These are phyloP conservation scores for Neurospora sp. DNA, from an alignment of 2,329 filamentous ascomycete genomes.

Conservation along the genomic window DNA sequence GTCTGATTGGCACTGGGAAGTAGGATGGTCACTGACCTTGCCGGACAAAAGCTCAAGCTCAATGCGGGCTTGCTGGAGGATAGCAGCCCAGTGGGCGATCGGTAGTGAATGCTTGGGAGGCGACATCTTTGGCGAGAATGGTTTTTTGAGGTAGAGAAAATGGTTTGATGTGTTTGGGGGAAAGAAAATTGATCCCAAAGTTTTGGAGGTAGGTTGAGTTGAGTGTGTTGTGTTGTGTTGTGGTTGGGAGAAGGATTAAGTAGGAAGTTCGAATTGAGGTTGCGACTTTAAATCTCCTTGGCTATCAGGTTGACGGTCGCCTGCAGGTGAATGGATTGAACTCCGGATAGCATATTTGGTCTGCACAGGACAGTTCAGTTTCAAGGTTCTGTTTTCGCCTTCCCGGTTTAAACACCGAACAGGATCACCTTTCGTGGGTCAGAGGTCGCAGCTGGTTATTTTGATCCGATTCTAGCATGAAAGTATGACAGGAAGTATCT, in stretches of 20 bases:
- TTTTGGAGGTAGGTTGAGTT: neutral
- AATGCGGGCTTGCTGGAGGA: neutral
- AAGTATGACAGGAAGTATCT: neutral
- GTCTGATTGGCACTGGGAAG: neutral
- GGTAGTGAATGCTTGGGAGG: neutral
- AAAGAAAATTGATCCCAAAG: too few species aligned
- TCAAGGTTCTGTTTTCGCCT: neutral
- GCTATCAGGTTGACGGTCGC: neutral
- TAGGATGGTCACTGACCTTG: neutral
- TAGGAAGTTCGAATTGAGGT: neutral
- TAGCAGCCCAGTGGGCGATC: neutral
- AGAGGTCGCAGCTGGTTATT: neutral
- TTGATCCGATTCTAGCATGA: neutral
- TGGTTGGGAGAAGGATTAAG: neutral
- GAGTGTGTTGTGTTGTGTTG: too few species aligned
- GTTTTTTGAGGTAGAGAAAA: neutral
- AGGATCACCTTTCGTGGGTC: neutral
- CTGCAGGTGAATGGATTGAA: neutral
- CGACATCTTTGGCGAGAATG: neutral
- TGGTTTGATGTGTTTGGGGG: neutral
- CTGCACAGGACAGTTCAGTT: neutral
- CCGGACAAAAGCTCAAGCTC: neutral
- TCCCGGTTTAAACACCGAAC: neutral
- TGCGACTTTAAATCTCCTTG: neutral
- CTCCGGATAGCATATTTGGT: neutral